phyloP scores from a whole-genome alignment of 2,329 filamentous ascomycete species.

The Xylariaceae sp. region DNA sequence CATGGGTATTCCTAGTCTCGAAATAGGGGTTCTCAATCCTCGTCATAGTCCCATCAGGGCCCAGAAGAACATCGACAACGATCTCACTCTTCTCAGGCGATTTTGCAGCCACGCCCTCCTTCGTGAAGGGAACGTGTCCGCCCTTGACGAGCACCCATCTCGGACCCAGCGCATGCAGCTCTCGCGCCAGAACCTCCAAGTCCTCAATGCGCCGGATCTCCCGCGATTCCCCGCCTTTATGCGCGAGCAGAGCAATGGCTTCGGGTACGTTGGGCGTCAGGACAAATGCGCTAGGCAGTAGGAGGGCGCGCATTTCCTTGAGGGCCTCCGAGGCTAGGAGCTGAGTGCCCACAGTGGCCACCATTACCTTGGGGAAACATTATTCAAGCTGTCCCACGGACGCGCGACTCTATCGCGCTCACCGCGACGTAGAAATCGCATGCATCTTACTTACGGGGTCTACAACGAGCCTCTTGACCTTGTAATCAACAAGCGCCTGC shows the following conservation, averaged over 20 bases:
- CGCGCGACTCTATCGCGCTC: background rate
- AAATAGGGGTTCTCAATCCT: conserved; percentile 67
- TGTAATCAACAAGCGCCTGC: conserved; percentile 53
- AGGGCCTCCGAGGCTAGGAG: conserved; percentile 64
- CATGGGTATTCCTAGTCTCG: conserved; percentile 76
- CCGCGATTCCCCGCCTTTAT: conserved; percentile 36
- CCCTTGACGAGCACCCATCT: conserved; percentile 84
- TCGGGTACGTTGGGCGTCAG: conserved; percentile 22
- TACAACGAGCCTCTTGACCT: conserved; percentile 57
- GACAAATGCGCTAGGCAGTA: conserved; percentile 59
- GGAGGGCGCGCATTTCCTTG: conserved; percentile 48
- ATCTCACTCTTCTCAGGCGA: conserved; percentile 54
- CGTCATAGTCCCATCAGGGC: conserved; percentile 45
- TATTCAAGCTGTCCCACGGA: background rate
- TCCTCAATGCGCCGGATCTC: conserved; percentile 55
- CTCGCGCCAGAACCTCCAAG: conserved; percentile 62
- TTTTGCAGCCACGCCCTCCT: conserved; percentile 54
- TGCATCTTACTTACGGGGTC: conserved; percentile 58
- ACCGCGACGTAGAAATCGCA: background rate
- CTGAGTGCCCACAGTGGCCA: conserved; percentile 71
- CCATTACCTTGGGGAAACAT: conserved; percentile 66
- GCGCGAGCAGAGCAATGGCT: conserved; percentile 15
- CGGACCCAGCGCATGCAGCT: conserved; percentile 63
- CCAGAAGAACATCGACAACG: conserved; percentile 73
- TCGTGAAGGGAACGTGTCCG: conserved; percentile 75